Conservation (phyloP, 176 grass and related monocot genomes). For the Phragmites australis region DNA sequence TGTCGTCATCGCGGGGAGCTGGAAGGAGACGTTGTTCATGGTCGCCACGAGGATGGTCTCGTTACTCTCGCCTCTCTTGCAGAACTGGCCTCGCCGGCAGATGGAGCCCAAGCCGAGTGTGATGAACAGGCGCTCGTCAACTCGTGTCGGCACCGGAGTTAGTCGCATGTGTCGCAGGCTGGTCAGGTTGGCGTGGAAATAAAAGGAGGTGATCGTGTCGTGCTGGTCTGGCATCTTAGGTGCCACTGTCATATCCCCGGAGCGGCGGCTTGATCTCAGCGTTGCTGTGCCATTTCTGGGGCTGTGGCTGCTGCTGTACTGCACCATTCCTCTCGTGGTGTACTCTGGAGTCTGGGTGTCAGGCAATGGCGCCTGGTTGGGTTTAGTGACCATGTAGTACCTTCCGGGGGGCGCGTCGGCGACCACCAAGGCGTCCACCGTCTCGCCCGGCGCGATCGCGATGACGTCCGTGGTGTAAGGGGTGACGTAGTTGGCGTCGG, state of each 20-base stretch:
- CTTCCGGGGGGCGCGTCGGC: background rate
- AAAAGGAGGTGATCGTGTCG: background rate
- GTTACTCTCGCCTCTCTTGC: background rate
- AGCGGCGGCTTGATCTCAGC: background rate
- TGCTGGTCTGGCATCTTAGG: background rate
- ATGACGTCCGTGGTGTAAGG: constrained; percentile 23
- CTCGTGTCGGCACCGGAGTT: background rate
- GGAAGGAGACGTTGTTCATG: constrained; percentile 29
- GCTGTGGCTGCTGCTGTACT: too few relatives aligned
- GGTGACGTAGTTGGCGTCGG: background rate
- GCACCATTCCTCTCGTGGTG: background rate
- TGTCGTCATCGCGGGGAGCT: background rate
- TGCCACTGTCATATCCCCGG: background rate
- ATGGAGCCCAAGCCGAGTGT: background rate
- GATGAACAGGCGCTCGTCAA: background rate
- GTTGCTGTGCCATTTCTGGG: too few relatives aligned
- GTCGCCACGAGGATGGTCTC: background rate
- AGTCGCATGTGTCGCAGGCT: too few relatives aligned
- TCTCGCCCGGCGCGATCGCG: constrained; percentile 9
- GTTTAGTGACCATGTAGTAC: constrained; percentile 23
- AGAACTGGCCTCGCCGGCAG: background rate
- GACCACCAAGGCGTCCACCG: constrained; percentile 12
- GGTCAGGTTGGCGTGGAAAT: constrained; percentile 21
- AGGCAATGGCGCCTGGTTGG: background rate
- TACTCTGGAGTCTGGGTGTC: background rate